Base-by-base conservation (phyloP, 176 grass and related monocot species). In the Stipa capillata region DNA sequence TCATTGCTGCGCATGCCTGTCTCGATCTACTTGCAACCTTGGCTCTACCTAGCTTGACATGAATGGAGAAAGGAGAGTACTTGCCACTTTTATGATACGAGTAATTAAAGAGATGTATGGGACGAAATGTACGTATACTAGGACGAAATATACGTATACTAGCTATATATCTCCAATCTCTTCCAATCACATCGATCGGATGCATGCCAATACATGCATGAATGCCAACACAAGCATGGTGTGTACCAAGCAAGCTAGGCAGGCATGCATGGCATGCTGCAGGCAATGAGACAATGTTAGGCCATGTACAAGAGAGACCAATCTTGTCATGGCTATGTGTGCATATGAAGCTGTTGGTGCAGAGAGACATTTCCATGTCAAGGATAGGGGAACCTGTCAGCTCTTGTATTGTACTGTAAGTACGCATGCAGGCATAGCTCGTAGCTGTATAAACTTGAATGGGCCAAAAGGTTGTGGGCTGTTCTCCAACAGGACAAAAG, bases 241-340 rank as follows among this genome's bases (percentile, higher is more conserved):
- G 36, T 24, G 58, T 65, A 32, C 9, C 23, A 7, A 15, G 14
- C 27, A 60, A 20, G 50, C 3, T 25, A n/a, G n/a, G n/a, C n/a
- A n/a, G n/a, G n/a, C n/a, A n/a, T n/a, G n/a, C 27, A 31, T 24
- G 5, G 41, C 57, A 40, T 44, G 74, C 80, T 27, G 74, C 81
- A 84, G 69, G 69, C 87, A 89, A 89, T 69, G 82, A 13, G 76
- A 89, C 87, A 89, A 80, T 59, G 87, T 76, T 76, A 75, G 82
- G 82, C 76, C 76, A 67, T 80, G 82, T 69, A 84, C 73, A 44
- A 72, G 60, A 69, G 59, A 71, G 69, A 85, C 77, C 24, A 42
- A 89, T 89, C 81, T 80, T 89, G 87, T 89, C 87, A 69, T 83
- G 43, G 68, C 68, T 74, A 8, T 41, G 12, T 40, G 16, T n/a